phyloP scores from a whole-genome alignment of 176 grass and related monocot species.

The Aegilops tauschii region DNA sequence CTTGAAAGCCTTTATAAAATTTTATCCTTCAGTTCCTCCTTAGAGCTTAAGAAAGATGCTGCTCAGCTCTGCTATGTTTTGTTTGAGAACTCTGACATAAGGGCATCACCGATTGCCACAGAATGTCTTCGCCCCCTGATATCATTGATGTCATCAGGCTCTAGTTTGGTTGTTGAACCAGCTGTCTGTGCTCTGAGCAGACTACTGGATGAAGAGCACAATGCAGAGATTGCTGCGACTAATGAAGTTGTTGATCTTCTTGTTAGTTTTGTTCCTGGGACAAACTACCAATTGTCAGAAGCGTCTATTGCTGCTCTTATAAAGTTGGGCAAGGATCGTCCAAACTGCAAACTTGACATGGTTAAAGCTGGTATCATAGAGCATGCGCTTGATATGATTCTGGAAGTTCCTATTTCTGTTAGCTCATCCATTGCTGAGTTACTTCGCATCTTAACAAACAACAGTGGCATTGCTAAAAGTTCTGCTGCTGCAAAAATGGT shows the following conservation, averaged over 20 bases:
- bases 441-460: constrained; percentile 96
- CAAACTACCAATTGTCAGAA: constrained; percentile 73
- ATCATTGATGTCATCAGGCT: constrained; percentile 71
- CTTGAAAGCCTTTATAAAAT: constrained; percentile 92
- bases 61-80: constrained; percentile 92
- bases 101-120: constrained; percentile 61
- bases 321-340: constrained; percentile 93
- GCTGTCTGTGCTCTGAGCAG: constrained; percentile 75
- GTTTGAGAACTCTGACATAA: constrained; percentile 76
- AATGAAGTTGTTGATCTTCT: constrained; percentile 78
- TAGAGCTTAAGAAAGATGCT: constrained; percentile 92
- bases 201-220: constrained; percentile 81
- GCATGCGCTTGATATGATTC: constrained; percentile 88
- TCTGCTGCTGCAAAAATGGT: constrained; percentile 87
- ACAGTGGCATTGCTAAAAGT: constrained; percentile 94
- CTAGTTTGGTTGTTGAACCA: constrained; percentile 60
- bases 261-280: constrained; percentile 76
- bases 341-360: constrained; percentile 95
- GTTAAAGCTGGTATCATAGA: constrained; percentile 94
- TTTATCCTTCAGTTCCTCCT: constrained; percentile 61
- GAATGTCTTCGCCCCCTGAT: constrained; percentile 84
- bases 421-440: constrained; percentile 85
- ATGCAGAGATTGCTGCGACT: constrained; percentile 82
- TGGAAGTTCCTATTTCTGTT: constrained; percentile 83
- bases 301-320: constrained; percentile 80